These are phyloP conservation scores for Alternaria consortialis DNA, from an alignment of 2,329 filamentous ascomycete genomes.

Conservation along the genomic window DNA sequence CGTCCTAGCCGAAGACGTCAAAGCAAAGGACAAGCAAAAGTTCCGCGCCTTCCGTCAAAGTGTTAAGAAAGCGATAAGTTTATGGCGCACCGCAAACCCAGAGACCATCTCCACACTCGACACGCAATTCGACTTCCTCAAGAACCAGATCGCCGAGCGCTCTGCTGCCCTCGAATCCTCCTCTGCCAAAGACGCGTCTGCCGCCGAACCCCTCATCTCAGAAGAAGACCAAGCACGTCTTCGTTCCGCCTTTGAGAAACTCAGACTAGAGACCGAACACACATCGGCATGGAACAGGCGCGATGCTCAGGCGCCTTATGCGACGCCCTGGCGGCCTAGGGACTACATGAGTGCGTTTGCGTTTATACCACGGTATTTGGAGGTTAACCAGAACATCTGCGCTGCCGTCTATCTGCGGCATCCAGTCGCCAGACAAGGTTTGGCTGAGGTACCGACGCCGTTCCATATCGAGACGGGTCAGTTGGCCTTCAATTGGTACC, in stretches of 20 bases:
- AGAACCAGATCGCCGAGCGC: constrained; percentile 33
- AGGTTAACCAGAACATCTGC: constrained; percentile 98
- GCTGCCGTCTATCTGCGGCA: constrained; percentile 94
- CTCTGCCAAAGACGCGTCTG: constrained; percentile 2
- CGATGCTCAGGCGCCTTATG: constrained; percentile 73
- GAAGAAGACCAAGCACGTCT: constrained; percentile 68
- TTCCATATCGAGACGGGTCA: constrained; percentile 76
- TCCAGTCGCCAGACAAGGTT: constrained; percentile 84
- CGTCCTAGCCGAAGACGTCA: constrained; percentile 67
- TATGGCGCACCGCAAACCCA: constrained; percentile 56
- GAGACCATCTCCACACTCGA: constrained; percentile 57
- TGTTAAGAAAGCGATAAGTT: constrained; percentile 69
- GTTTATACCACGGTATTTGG: constrained; percentile 92
- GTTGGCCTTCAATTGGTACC: constrained; percentile 92
- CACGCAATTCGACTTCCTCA: constrained; percentile 58
- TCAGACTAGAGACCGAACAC: constrained; percentile 80
- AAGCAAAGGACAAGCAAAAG: constrained; percentile 77
- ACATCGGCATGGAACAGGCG: constrained; percentile 62
- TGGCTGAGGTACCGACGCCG: constrained; percentile 79
- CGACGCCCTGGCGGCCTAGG: constrained; percentile 87
- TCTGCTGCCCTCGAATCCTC: constrained; percentile 9
- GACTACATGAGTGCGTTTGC: constrained; percentile 91
- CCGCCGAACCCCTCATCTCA: constrained; percentile 35
- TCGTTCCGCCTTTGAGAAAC: constrained; percentile 64
- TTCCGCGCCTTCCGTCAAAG: constrained; percentile 76